Evolutionary conservation across 169 alveolate species (phyloP).

Genomic region (Eimeria necatrix): DNA sequence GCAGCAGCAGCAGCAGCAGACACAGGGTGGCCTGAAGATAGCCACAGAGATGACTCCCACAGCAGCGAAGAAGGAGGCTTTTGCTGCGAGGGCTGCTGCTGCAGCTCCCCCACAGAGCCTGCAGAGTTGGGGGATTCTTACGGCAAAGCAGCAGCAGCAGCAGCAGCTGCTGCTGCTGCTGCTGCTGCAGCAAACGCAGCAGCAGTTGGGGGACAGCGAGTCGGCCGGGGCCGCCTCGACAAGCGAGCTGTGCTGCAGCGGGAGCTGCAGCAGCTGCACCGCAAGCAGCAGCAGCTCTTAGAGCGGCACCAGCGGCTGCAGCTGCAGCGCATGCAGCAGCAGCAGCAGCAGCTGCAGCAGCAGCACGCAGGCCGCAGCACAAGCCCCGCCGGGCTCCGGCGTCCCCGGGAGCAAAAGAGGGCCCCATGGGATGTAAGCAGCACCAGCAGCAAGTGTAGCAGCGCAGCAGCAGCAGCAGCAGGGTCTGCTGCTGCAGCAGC

Average conservation of each 20-base stretch:
- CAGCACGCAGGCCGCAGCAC: not conserved
- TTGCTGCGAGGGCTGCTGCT: not conserved
- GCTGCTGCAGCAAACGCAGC: too few relatives aligned
- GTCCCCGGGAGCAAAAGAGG: not conserved
- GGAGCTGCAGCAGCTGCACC: constrained; percentile 1
- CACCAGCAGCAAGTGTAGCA: not conserved
- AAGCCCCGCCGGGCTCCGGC: not conserved
- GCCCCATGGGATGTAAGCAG: not conserved
- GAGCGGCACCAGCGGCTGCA: not conserved
- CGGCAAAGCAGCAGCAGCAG: not conserved
- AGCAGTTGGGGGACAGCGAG: too few relatives aligned
- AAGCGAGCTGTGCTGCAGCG: not conserved
- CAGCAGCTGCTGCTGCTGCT: not conserved
- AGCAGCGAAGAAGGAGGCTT: not conserved
- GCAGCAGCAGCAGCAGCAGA: not conserved
- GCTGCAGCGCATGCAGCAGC: not conserved
- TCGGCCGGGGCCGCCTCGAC: not conserved
- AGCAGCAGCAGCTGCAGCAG: not conserved
- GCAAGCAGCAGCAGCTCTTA: not conserved
- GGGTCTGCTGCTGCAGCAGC: too few relatives aligned
- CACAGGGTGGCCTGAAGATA: not conserved
- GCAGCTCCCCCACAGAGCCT: not conserved
- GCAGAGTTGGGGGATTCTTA: not conserved
- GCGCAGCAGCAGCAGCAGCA: not conserved
- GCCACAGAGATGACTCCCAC: not conserved